Conservation (phyloP, 1,284 basidiomycete genomes). For the Volvariella volvacea region DNA sequence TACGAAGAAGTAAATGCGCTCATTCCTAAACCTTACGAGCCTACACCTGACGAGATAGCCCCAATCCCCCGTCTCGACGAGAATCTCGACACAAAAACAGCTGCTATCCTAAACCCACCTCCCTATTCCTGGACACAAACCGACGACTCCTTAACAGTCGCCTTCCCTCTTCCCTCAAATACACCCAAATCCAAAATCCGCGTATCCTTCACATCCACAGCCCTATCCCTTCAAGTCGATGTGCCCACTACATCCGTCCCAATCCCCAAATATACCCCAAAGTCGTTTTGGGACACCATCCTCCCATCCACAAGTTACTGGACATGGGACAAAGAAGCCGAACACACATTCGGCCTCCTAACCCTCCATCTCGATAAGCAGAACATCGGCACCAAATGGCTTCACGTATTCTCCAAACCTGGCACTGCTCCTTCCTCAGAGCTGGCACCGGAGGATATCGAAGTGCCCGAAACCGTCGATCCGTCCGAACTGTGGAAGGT, state of each 20-base stretch:
- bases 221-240: conserved; percentile 61
- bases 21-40: conserved; percentile 37
- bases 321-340: conserved; percentile 80
- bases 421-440: conserved; percentile 21
- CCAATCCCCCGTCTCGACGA: conserved; percentile 61
- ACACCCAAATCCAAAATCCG: conserved; percentile 61
- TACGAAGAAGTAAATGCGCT: conserved; percentile 37
- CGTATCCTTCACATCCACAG: conserved; percentile 58
- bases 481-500: conserved; percentile 76
- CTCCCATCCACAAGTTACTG: conserved; percentile 70
- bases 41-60: conserved; percentile 55
- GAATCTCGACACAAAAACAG: conserved; percentile 32
- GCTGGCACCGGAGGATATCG: conserved; percentile 44
- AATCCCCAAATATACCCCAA: conserved; percentile 55
- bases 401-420: conserved; percentile 65
- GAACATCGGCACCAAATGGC: conserved; percentile 78
- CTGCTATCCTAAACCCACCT: conserved; percentile 37
- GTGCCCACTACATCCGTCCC: conserved; percentile 26
- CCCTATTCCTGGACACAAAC: conserved; percentile 93
- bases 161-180: conserved; percentile 71
- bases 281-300: conserved; percentile 73
- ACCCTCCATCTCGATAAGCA: conserved; percentile 83
- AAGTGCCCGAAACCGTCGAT: conserved; percentile 87
- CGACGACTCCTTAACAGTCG: conserved; percentile 73
- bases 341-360: conserved; percentile 59